These are phyloP conservation scores for Neonectria neomacrospora DNA, from an alignment of 2,329 filamentous ascomycete genomes.

Conservation along the genomic window DNA sequence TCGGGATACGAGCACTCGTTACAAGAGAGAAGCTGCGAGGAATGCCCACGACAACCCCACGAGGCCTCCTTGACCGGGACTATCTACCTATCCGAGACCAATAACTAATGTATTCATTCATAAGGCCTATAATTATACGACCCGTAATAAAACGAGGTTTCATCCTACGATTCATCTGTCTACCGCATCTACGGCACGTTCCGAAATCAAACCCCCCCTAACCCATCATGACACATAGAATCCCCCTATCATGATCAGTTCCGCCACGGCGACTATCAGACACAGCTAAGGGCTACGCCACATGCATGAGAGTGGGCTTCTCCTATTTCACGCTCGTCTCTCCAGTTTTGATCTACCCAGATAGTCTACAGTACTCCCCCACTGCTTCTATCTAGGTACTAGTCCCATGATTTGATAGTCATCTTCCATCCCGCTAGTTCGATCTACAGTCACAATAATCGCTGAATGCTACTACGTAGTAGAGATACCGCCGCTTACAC, in stretches of 20 bases:
- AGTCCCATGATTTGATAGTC: neutral
- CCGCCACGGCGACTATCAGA: neutral
- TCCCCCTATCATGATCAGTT: neutral
- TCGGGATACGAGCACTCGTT: neutral
- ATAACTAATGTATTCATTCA: neutral
- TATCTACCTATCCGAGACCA: neutral
- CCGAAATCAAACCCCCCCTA: neutral
- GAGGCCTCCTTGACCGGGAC: constrained; percentile 5
- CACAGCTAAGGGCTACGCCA: neutral
- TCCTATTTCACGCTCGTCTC: neutral
- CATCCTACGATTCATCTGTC: neutral
- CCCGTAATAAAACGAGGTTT: neutral
- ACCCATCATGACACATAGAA: constrained; percentile 6
- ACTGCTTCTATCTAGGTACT: neutral
- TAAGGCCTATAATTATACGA: neutral
- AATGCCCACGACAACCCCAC: neutral
- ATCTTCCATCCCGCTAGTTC: neutral
- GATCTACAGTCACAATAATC: neutral
- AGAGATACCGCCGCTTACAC: neutral
- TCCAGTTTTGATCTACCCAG: neutral
- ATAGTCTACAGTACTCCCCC: neutral
- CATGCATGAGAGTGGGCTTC: constrained; percentile 1
- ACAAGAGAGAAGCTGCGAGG: neutral
- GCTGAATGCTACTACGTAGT: no score
- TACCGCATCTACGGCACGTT: neutral